Base-by-base conservation (phyloP, 1,284 basidiomycete species). In the Termitomyces sp. region DNA sequence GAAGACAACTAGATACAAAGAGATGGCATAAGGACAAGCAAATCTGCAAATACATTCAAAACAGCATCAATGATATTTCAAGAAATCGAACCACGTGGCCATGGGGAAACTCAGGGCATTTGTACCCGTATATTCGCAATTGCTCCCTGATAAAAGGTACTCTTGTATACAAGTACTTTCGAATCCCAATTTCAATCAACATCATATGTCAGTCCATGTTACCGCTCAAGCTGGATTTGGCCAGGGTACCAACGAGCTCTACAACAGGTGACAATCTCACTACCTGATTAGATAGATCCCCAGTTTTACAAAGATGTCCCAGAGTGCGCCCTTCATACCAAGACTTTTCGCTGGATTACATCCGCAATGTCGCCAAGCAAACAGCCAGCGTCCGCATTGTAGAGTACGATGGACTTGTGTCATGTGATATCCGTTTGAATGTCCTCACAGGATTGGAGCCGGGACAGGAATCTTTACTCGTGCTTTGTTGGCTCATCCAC, bases 381-480 rank as follows among this genome's bases (percentile, higher is more conserved):
- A 54, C 67, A 1, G 62, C 70, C 1, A 72, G 76, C 2, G 63
- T 88, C 10, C 86, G 87, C 55, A 70, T 91, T 34, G 80, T 84
- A 55, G 88, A 91, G 88, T 88, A 62, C 58, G 82, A 68, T 17
- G 12, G 38, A 17, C 15, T 17, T 52, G 30, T 28, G 10, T 31
- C 50, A 26, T 50, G 39, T 8, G 9, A 41, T 28, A 21, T 28
- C 15, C 47, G 53, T 13, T 28, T 50, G 10, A 48, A 9, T 24
- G 17, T 28, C 34, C 10, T 49, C 36, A 21, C 61, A 88, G 86
- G 64, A 73, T 89, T 41, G 85, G 89, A 28, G 70, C 84, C 36
- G 90, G 90, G 31, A 90, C 89, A 2, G 90, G 89, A 3, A 80
- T 92, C 48, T 92, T 90, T 67, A 91, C 90, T 21, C 81, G 89